A percentile compares a stretch with the other conserved stretches of the same genome.
phyloP scores from a whole-genome alignment of 805 yeast genomes.

The Aciculoconidium aculeatum region DNA sequence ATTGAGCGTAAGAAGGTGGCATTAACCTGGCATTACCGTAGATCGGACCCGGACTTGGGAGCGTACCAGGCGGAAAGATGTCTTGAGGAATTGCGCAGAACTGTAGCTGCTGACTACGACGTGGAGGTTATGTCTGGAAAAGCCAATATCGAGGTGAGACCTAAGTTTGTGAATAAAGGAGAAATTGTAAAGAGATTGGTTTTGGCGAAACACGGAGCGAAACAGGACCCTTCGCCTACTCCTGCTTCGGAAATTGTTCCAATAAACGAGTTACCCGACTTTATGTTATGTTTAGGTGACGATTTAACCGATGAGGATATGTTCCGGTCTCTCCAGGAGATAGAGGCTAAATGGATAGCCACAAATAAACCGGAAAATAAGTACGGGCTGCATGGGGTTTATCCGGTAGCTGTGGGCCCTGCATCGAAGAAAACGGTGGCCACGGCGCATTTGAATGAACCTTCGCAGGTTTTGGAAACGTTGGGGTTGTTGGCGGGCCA shows the following conservation, averaged over 20 bases:
- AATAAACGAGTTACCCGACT: conserved; percentile 62
- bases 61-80: conserved; percentile 76
- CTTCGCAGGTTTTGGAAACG: conserved; percentile 78
- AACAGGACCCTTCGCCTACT: conserved; percentile 35
- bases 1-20: conserved; percentile 91
- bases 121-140: conserved; percentile 96
- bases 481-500: conserved; percentile 75
- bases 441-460: conserved; percentile 78
- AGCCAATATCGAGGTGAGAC: conserved; percentile 96
- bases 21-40: conserved; percentile 94
- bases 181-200: conserved; percentile 85
- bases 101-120: conserved; percentile 61
- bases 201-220: conserved; percentile 52
- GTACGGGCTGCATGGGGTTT: conserved; percentile 57
- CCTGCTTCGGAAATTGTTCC: conserved; percentile 18
- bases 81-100: conserved; percentile 53
- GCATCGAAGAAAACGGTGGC: conserved; percentile 84
- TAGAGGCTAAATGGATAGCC: conserved; percentile 49
- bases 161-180: conserved; percentile 91
- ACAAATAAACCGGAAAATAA: conserved; percentile 37
- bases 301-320: conserved; percentile 97
- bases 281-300: conserved; percentile 87
- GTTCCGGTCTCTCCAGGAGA: conserved; percentile 71
- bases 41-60: conserved; percentile 92
- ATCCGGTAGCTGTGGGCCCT: conserved; percentile 89